Base-by-base conservation (phyloP, 2,329 filamentous ascomycete species). In the Tympanopsis confertula region DNA sequence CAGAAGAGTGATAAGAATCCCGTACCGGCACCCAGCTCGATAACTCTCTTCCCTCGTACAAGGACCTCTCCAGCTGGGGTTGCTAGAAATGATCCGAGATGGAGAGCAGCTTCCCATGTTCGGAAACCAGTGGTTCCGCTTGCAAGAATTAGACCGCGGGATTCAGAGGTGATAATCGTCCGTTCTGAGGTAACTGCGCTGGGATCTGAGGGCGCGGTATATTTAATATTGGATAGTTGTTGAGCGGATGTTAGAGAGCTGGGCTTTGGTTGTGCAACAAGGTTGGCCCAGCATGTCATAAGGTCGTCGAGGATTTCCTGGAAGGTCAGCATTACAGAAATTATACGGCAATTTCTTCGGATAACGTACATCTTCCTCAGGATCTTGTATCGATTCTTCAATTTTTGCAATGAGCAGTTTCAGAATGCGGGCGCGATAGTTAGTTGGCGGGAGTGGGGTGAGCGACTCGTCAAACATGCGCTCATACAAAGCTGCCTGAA, bases 81-180 rank as follows among this genome's bases (percentile, higher is more conserved):
- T 13, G 66, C 54, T 3, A 83, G 62, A 49, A 74, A 82, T 2
- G 70, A 66, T 7, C 67, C 77, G 2, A 83, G 66, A 45, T 80
- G 71, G 3, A 83, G 58, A 5, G 78, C 73, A 4, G 74, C 78
- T 55, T 82, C 78, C 79, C 79, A 83, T 3, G 79, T 84, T 26
- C 78, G 68, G 36, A 78, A 71, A 0, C 79, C 79, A 0, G 78
- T 82, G 2, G 72, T 79, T 7, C 72, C 69, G 4, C 70, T 71
- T 4, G 71, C 67, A 12, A 65, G 67, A 36, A 76, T 62, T 15
- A 75, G 49, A 51, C 69, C 58, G 49, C 72, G 56, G 54, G 63
- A 54, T 56, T 78, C 65, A 43, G 77, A 54, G 39, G 78, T 57
- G 44, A 73, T 68, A 45, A 78, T 35, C 45, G 63, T 45, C 48